These are phyloP conservation scores for Emericellopsis atlantica DNA, from an alignment of 2,329 filamentous ascomycete species.

Conservation along the genomic window DNA sequence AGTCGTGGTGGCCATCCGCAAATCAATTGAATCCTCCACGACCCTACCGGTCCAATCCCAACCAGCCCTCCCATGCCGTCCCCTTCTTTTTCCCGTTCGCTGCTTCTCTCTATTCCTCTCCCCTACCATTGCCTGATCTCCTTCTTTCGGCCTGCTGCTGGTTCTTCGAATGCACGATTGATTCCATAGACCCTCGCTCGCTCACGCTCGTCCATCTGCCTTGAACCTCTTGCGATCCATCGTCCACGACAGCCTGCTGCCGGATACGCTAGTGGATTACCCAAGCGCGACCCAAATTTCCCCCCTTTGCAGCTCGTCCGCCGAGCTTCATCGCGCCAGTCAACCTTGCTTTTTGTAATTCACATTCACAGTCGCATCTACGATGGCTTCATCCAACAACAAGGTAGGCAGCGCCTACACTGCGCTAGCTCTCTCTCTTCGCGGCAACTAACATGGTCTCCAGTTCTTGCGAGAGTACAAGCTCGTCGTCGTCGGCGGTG, in stretches of 20 bases:
- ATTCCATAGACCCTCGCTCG: background rate
- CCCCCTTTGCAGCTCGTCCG: slow-evolving; percentile 3
- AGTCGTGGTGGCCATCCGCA: background rate
- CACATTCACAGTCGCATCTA: slow-evolving; percentile 10
- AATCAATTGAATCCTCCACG: background rate
- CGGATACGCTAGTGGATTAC: background rate
- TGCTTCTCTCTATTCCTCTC: background rate
- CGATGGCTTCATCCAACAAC: slow-evolving; percentile 19
- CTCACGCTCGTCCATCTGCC: background rate
- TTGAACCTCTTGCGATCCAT: background rate
- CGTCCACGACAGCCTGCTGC: background rate
- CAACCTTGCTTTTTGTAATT: background rate
- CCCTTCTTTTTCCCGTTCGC: background rate
- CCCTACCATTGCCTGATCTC: background rate
- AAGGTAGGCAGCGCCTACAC: slow-evolving; percentile 13
- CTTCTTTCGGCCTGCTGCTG: background rate
- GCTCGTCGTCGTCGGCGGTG: slow-evolving; percentile 91
- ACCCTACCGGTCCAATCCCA: background rate
- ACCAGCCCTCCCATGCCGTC: background rate
- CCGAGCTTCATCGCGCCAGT: slow-evolving; percentile 3
- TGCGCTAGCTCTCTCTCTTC: background rate
- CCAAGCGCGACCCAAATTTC: slow-evolving; percentile 7
- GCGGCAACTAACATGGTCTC: background rate
- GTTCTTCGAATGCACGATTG: background rate
- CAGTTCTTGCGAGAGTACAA: slow-evolving; percentile 89